Conservation (phyloP, 768 basidiomycete species). For the Filobasidium floriforme region DNA sequence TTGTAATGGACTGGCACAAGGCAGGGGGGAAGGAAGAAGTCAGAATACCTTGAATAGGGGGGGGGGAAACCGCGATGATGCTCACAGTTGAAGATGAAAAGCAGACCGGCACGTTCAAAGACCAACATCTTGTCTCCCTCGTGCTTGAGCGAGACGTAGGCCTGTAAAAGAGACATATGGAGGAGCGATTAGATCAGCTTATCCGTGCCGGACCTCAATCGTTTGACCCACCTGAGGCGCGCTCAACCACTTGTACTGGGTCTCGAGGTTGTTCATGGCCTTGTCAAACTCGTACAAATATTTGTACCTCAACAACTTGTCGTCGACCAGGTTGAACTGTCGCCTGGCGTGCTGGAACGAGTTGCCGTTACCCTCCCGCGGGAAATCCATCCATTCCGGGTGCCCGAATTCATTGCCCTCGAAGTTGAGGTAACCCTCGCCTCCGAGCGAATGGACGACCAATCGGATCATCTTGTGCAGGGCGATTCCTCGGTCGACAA, state of each 20-base stretch:
- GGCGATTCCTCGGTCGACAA: conserved; percentile 79
- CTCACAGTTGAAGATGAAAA: conserved; percentile 87
- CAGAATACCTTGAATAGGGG: background rate
- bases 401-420: conserved; percentile 98
- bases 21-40: background rate
- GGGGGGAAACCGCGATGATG: background rate
- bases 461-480: conserved; percentile 97
- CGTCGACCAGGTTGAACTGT: conserved; percentile 93
- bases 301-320: conserved; percentile 74
- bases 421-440: conserved; percentile 96
- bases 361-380: conserved; percentile 86
- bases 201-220: background rate
- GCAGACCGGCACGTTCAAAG: conserved; percentile 82
- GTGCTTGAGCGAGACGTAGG: conserved; percentile 88
- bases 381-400: conserved; percentile 99
- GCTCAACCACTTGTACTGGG: conserved; percentile 73
- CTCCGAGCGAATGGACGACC: conserved; percentile 82
- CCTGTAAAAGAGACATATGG: conserved; percentile 48
- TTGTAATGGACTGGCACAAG: conserved; percentile 60
- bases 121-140: conserved; percentile 87
- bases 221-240: conserved; percentile 59
- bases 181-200: conserved; percentile 3
- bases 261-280: conserved; percentile 81
- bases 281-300: conserved; percentile 90
- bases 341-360: conserved; percentile 95